Conservation (phyloP, 306 rosid species). For the Ochetophila trinervis region DNA sequence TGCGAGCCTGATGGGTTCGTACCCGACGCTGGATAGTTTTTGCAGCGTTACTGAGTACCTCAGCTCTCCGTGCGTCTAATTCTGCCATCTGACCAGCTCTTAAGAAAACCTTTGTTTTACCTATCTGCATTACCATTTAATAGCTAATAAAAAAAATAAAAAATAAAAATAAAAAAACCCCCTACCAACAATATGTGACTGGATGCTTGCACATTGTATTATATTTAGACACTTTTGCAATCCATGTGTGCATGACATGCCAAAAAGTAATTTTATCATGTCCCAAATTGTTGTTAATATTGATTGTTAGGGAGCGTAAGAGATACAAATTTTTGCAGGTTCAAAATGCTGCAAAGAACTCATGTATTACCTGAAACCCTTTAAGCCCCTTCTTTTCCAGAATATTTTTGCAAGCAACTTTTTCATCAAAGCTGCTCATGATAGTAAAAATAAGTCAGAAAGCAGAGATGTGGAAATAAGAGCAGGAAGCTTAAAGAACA, state of each 20-base stretch:
- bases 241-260: constrained; percentile 7
- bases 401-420: constrained; percentile 64
- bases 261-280: neutral
- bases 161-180: neutral
- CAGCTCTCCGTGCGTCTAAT: constrained; percentile 84
- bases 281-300: neutral
- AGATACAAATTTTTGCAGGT: neutral
- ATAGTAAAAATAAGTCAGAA: constrained; percentile 25
- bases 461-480: constrained; percentile 19
- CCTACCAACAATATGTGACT: neutral
- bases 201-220: constrained; percentile 13
- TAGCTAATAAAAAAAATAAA: constrained; percentile 23
- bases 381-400: constrained; percentile 78
- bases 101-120: constrained; percentile 87
- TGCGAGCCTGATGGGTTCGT: constrained; percentile 75
- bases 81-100: constrained; percentile 99
- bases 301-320: neutral
- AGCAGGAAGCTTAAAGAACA: constrained; percentile 17
- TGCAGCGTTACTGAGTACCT: constrained; percentile 78
- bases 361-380: constrained; percentile 86
- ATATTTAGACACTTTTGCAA: neutral
- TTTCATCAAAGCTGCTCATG: constrained; percentile 70
- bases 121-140: constrained; percentile 63
- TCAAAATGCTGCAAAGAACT: constrained; percentile 16
- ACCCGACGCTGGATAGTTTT: constrained; percentile 78